phyloP scores from a whole-genome alignment of 768 basidiomycete genomes.

The Termitomyces bulborhizus region DNA sequence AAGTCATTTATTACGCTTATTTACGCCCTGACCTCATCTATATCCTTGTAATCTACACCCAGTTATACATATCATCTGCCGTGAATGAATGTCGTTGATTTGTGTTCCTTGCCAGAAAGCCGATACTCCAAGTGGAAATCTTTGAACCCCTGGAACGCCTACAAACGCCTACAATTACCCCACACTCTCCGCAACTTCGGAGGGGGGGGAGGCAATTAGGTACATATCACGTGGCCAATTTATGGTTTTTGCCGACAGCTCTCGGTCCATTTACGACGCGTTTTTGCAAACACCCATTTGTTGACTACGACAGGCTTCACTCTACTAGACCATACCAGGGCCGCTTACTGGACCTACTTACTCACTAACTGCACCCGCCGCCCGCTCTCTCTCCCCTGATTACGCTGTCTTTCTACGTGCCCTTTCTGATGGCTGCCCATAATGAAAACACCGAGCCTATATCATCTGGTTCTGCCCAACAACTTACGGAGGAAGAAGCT shows the following conservation, averaged over 20 bases:
- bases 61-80: not conserved
- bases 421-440: conserved; percentile 1
- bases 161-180: not conserved
- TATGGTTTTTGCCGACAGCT: not conserved
- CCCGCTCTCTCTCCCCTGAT: not conserved
- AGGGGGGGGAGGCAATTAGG: too few relatives aligned
- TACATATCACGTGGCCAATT: not conserved
- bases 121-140: too few relatives aligned
- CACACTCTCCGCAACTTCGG: not conserved
- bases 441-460: conserved; percentile 5
- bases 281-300: not conserved
- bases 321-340: too few relatives aligned
- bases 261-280: not conserved
- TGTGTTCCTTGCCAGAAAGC: too few relatives aligned
- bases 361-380: not conserved
- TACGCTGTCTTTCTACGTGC: not conserved
- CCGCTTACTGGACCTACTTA: too few relatives aligned
- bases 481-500: conserved; percentile 59
- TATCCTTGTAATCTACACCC: conserved; percentile 9
- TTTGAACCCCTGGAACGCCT: too few relatives aligned
- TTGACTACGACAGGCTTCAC: too few relatives aligned
- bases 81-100: too few relatives aligned
- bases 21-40: not conserved
- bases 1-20: conserved; percentile 13
- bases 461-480: conserved; percentile 5